Conservation (phyloP, 106 monocot genomes). For the Acorus calamus region DNA sequence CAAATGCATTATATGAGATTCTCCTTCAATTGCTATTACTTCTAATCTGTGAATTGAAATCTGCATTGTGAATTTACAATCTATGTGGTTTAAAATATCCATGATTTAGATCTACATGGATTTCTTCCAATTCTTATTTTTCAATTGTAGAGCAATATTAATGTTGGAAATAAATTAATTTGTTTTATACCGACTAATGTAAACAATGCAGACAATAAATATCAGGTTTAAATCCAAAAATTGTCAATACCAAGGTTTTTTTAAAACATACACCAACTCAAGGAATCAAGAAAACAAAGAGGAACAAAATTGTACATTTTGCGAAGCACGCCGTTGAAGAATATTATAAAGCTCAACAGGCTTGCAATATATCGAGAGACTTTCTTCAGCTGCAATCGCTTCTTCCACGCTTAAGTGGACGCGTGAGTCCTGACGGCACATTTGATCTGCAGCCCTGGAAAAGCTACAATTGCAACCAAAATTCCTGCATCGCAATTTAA, state of each 20-base stretch:
- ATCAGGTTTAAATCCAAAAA: neutral
- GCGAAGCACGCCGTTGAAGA: conserved; percentile 67
- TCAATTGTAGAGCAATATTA: neutral
- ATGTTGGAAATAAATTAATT: no score
- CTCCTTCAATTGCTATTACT: no score
- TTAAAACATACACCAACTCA: neutral
- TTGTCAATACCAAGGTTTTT: neutral
- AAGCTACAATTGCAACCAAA: conserved; percentile 50
- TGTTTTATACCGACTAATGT: neutral
- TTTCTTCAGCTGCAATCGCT: conserved; percentile 87
- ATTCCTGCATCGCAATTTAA: conserved; percentile 15
- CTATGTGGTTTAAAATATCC: no score
- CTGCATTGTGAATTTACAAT: no score
- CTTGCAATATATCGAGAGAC: conserved; percentile 85
- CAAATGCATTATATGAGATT: no score
- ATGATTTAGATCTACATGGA: no score
- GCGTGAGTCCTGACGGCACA: conserved; percentile 67
- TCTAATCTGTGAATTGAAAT: no score
- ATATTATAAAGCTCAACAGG: conserved; percentile 97
- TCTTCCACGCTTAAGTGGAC: conserved; percentile 59
- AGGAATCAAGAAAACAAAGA: neutral
- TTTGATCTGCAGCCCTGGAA: conserved; percentile 54
- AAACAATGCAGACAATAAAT: neutral
- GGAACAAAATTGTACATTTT: conserved; percentile 43
- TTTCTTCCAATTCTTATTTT: neutral